These are phyloP conservation scores for Fusarium austroafricanum DNA, from an alignment of 2,329 filamentous ascomycete species.

Conservation along the genomic window DNA sequence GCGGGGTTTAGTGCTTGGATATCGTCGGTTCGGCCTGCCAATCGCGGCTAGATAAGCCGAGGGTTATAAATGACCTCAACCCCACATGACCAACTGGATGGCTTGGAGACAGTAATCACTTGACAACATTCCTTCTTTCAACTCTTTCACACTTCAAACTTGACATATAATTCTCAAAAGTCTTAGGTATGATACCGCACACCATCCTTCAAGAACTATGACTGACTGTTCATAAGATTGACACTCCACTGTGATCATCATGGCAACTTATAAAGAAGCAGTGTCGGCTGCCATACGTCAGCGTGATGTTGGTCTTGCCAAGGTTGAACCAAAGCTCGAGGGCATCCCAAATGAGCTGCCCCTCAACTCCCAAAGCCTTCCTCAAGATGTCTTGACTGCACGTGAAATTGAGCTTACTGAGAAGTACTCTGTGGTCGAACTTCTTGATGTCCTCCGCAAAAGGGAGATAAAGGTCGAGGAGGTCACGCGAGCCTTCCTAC, in stretches of 20 bases:
- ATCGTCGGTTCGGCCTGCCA: slow-evolving; percentile 27
- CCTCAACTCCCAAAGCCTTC: slow-evolving; percentile 40
- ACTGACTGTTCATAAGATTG: not conserved
- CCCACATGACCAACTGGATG: slow-evolving; percentile 2
- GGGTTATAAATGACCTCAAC: slow-evolving; percentile 6
- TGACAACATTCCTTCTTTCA: not conserved
- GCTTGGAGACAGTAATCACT: slow-evolving; percentile 4
- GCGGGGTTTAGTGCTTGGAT: slow-evolving; percentile 29
- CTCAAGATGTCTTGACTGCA: slow-evolving; percentile 38
- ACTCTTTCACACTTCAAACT: not conserved
- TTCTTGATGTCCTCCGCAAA: slow-evolving; percentile 34
- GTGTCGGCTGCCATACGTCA: slow-evolving; percentile 18
- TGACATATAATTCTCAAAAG: not conserved
- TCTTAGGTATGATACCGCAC: too few relatives aligned
- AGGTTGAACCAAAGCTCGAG: slow-evolving; percentile 44
- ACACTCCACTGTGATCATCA: not conserved
- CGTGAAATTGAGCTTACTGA: slow-evolving; percentile 48
- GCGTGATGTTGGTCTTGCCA: slow-evolving; percentile 42
- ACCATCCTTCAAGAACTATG: not conserved
- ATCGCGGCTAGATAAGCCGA: slow-evolving; percentile 21
- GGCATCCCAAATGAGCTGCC: slow-evolving; percentile 40
- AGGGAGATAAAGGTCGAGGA: slow-evolving; percentile 44
- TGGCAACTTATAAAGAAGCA: slow-evolving; percentile 25
- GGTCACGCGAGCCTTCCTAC: slow-evolving; percentile 44
- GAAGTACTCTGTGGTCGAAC: slow-evolving; percentile 40